Evolutionary conservation across 2,329 filamentous ascomycete species (phyloP), one percentile per base, ranked within the genome.

Genomic region (Eutypella sp.): DNA sequence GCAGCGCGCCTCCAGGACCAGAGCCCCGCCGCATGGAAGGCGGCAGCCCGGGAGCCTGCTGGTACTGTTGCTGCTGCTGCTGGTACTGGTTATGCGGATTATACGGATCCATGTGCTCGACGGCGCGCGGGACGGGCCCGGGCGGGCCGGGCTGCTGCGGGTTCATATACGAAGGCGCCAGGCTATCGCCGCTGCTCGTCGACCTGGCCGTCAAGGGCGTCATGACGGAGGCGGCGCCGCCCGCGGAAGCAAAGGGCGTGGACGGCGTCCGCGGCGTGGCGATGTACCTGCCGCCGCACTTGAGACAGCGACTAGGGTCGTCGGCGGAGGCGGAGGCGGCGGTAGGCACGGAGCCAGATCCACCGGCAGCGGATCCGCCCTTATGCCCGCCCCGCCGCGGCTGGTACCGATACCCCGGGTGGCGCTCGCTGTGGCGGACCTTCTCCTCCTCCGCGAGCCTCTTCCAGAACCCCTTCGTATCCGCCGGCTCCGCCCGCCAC

Each of bases 371-470:
- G 19, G 36, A 11, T 52, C 6, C 11, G 10, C 11, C 19, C 15
- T 51, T 53, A 47, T 72, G 72, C 8, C 67, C 68, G 53, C 78
- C 80, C 29, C 87, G 80, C 18, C 88, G 84, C 29, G 93, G 93
- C 64, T 96, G 89, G 63, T 97, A 99, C 52, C 90, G 84, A 68
- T 99, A 99, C 54, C 89, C 86, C 2, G 93, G 93, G 64, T 96
- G 96, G 68, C 91, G 87, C 52, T 84, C 83, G 60, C 89, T 85
- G 66, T 99, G 93, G 16, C 87, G 85, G 50, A 82, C 74, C 72
- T 97, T 97, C 66, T 97, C 93, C 69, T 96, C 87, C 69, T 95
- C 89, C 49, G 93, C 93, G 46, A 95, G 78, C 49, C 78, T 77
- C 66, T 93, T 95, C 93, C 93, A 99, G 64, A 84, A 79, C 52